phyloP scores from a whole-genome alignment of 2,329 filamentous ascomycete genomes.

The Trichoderma endophyticum region DNA sequence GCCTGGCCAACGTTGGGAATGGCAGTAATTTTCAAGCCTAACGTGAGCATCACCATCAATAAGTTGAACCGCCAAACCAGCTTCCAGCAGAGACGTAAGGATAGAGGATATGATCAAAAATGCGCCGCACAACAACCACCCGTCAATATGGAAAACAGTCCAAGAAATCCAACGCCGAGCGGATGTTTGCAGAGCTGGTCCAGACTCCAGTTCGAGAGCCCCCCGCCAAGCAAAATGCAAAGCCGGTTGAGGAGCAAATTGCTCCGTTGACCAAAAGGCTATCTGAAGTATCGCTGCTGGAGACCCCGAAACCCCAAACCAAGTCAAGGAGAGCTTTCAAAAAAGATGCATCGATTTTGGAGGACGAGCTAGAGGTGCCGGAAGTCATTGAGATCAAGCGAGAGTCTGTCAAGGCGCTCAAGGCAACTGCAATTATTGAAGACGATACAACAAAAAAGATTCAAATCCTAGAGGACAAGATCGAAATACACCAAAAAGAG shows the following conservation, averaged over 20 bases:
- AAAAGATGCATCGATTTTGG: slow-evolving; percentile 7
- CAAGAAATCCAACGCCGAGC: slow-evolving; percentile 45
- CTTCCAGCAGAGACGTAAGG: not conserved
- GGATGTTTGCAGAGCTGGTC: slow-evolving; percentile 51
- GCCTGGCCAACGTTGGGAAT: slow-evolving; percentile 25
- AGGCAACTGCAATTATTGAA: not conserved
- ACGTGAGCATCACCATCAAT: not conserved
- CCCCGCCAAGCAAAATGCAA: slow-evolving; percentile 18
- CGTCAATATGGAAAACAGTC: slow-evolving; percentile 52
- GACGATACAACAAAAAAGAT: not conserved
- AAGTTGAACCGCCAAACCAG: not conserved
- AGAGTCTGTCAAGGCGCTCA: not conserved
- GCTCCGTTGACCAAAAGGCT: slow-evolving; percentile 36
- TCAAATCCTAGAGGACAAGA: not conserved
- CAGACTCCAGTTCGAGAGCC: slow-evolving; percentile 45
- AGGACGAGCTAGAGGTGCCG: slow-evolving; percentile 16
- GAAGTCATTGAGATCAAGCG: not conserved
- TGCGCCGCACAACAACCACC: slow-evolving; percentile 43
- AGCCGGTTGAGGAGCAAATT: slow-evolving; percentile 28
- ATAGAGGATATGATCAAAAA: slow-evolving; percentile 28
- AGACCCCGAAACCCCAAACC: slow-evolving; percentile 17
- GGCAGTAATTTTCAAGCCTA: slow-evolving; percentile 17
- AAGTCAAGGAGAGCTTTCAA: slow-evolving; percentile 22
- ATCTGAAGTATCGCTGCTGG: slow-evolving; percentile 30
- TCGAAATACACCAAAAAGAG: not conserved